A percentile compares a stretch with the other conserved stretches of the same genome.
Evolutionary conservation across 2,329 filamentous ascomycete genomes (phyloP).

Genomic region (Didymella keratinophila): DNA sequence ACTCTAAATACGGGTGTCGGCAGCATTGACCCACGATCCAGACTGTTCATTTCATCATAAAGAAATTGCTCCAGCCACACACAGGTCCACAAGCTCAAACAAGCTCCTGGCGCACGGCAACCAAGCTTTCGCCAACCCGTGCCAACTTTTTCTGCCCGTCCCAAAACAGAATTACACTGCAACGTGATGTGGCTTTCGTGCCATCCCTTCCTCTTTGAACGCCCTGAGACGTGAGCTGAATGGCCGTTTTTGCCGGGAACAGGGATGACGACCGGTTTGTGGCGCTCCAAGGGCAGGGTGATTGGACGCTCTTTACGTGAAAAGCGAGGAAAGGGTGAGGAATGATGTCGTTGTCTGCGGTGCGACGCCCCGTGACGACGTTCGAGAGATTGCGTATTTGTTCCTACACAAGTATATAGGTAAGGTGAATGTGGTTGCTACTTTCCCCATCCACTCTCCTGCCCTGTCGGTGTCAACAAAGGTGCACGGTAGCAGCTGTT

Average conservation of each 20-base stretch:
- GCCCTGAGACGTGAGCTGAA: constrained; percentile 7
- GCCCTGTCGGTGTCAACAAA: constrained; percentile 3
- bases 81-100: constrained; percentile 19
- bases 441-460: constrained; percentile 2
- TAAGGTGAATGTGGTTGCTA: not conserved
- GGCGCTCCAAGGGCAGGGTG: constrained; percentile 25
- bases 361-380: constrained; percentile 15
- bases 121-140: constrained; percentile 34
- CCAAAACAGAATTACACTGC: constrained; percentile 9
- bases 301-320: constrained; percentile 19
- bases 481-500: constrained; percentile 13
- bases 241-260: constrained; percentile 21
- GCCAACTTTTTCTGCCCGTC: constrained; percentile 18
- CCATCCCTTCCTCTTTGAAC: constrained; percentile 16
- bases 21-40: constrained; percentile 14
- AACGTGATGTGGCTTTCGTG: constrained; percentile 17
- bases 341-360: constrained; percentile 26
- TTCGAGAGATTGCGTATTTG: not conserved
- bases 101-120: constrained; percentile 27
- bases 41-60: constrained; percentile 22
- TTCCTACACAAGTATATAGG: constrained; percentile 14
- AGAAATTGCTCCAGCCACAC: constrained; percentile 31
- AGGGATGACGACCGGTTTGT: constrained; percentile 43
- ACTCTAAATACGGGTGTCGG: constrained; percentile 11
- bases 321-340: constrained; percentile 19